These are phyloP conservation scores for Fraxinus dipetala DNA, from an alignment of 305 asterid genomes.

Conservation along the genomic window DNA sequence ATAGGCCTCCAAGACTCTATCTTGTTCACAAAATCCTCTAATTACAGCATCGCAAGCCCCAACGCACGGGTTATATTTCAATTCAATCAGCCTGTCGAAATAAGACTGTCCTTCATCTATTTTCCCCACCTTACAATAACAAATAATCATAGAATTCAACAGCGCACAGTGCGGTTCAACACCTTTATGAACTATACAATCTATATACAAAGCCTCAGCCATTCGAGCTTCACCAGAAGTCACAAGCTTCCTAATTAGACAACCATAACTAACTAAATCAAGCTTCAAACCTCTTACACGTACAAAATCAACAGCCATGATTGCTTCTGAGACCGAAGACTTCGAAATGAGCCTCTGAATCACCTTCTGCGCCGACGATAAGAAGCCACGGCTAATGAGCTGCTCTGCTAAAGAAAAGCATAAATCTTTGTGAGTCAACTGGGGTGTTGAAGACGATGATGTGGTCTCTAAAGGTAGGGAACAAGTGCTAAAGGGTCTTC, in stretches of 20 bases:
- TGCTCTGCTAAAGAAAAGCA: conserved; percentile 41
- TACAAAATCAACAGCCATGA: conserved; percentile 40
- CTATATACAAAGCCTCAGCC: conserved; percentile 44
- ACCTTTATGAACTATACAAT: conserved; percentile 31
- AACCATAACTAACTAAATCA: conserved; percentile 33
- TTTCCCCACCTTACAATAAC: conserved; percentile 49
- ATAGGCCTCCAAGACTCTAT: conserved; percentile 45
- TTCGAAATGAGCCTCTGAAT: conserved; percentile 42
- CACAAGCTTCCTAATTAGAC: conserved; percentile 44
- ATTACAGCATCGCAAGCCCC: conserved; percentile 45
- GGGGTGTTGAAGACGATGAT: conserved; percentile 21
- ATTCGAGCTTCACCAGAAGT: conserved; percentile 31
- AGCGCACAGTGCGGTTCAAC: conserved; percentile 26
- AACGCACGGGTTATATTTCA: conserved; percentile 32
- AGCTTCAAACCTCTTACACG: conserved; percentile 41
- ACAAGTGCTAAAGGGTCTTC: conserved; percentile 36
- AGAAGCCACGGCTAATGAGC: conserved; percentile 44
- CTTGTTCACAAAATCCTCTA: conserved; percentile 29
- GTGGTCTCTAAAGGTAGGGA: conserved; percentile 42
- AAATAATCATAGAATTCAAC: conserved; percentile 52
- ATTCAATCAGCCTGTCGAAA: conserved; percentile 36
- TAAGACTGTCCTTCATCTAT: conserved; percentile 48
- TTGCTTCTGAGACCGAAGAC: conserved; percentile 37
- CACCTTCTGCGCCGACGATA: conserved; percentile 42
- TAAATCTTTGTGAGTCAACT: conserved; percentile 24